These are phyloP conservation scores for Populus nigra DNA, from an alignment of 345 rosid genomes.

Conservation along the genomic window DNA sequence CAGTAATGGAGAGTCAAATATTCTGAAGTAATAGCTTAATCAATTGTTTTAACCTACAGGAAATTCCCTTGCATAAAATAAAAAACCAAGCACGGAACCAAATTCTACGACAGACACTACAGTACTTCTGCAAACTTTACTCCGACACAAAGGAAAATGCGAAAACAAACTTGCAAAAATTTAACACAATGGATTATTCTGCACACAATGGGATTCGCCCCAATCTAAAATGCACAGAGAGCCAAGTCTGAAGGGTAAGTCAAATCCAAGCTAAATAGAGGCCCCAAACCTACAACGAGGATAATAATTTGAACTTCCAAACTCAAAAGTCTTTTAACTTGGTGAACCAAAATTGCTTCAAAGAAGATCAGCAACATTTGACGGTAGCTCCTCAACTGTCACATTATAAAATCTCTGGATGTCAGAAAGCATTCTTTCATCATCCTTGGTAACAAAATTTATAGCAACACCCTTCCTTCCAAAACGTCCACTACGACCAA, in stretches of 20 bases:
- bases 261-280: background rate
- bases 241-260: background rate
- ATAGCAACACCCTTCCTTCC: slow-evolving; percentile 86
- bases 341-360: slow-evolving; percentile 11
- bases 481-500: slow-evolving; percentile 80
- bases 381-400: slow-evolving; percentile 19
- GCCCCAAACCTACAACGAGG: background rate
- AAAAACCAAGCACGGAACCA: slow-evolving; percentile 2
- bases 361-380: slow-evolving; percentile 29
- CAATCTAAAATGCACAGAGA: slow-evolving; percentile 10
- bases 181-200: slow-evolving; percentile 14
- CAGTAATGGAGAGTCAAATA: background rate
- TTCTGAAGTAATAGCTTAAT: slow-evolving; percentile 1
- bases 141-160: background rate
- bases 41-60: slow-evolving; percentile 16
- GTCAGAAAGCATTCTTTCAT: slow-evolving; percentile 24
- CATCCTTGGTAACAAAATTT: slow-evolving; percentile 26
- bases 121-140: background rate
- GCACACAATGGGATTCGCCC: slow-evolving; percentile 7
- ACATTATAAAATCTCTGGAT: slow-evolving; percentile 20
- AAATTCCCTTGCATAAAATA: background rate
- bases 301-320: background rate
- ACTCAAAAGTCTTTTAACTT: slow-evolving; percentile 14
- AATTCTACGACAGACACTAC: slow-evolving; percentile 18
- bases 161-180: slow-evolving; percentile 17